Evolutionary conservation across 305 asterid genomes (phyloP).

Genomic region (Fraxinus sp.): DNA sequence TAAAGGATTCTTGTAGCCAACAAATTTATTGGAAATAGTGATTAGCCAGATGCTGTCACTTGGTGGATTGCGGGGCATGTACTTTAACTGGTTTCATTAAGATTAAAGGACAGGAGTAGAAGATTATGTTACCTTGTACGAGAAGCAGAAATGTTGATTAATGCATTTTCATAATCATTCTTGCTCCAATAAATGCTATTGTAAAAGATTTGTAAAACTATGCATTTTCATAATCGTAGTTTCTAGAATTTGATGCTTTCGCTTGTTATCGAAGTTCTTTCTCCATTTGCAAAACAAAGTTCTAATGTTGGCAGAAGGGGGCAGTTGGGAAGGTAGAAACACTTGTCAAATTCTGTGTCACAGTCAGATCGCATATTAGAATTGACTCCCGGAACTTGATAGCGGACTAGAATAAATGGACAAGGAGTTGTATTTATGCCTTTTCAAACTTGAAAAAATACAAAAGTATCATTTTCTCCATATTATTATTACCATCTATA

Average conservation of each 20-base stretch:
- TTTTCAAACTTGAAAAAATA: not conserved
- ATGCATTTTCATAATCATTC: not conserved
- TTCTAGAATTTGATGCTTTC: not conserved
- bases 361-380: not conserved
- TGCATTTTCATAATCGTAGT: too few relatives aligned
- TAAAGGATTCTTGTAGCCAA: not conserved
- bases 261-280: not conserved
- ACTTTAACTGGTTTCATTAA: not conserved
- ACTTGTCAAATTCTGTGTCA: not conserved
- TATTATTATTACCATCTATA: conserved; percentile 1
- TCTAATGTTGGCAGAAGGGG: not conserved
- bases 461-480: conserved; percentile 1
- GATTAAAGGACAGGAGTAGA: not conserved
- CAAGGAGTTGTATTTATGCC: not conserved
- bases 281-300: not conserved
- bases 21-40: not conserved
- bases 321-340: not conserved
- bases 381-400: not conserved
- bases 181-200: not conserved
- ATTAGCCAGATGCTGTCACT: not conserved
- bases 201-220: not conserved
- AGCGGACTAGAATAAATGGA: not conserved
- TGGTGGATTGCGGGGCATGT: not conserved
- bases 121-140: not conserved
- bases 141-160: not conserved